A percentile compares a stretch with the other conserved stretches of the same genome.
Conservation (phyloP, 768 basidiomycete genomes). For the Coprinopsis strossmayeri region DNA sequence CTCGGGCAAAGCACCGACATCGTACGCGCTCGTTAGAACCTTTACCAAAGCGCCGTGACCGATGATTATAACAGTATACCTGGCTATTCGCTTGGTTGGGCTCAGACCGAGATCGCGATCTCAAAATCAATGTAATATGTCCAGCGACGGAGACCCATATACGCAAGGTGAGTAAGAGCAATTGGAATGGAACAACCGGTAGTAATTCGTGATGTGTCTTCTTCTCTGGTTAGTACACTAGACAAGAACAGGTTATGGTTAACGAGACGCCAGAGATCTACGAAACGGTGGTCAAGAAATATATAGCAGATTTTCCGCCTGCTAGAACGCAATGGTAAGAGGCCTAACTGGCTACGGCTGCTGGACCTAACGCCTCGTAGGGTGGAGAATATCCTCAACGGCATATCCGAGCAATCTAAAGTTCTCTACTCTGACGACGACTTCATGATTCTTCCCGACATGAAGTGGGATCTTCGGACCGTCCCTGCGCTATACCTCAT, state of each 20-base stretch:
- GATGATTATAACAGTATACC: slow-evolving; percentile 50
- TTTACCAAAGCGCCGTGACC: not conserved
- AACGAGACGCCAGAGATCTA: slow-evolving; percentile 82
- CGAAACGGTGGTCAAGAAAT: slow-evolving; percentile 63
- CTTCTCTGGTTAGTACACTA: slow-evolving; percentile 52
- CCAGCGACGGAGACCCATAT: slow-evolving; percentile 91
- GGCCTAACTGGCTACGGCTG: too few species aligned
- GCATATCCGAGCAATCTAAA: slow-evolving; percentile 67
- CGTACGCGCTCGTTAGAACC: slow-evolving; percentile 29
- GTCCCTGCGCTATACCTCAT: slow-evolving; percentile 80
- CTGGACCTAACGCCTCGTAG: slow-evolving; percentile 33
- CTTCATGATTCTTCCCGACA: slow-evolving; percentile 86
- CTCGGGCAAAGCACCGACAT: slow-evolving; percentile 63
- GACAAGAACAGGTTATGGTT: slow-evolving; percentile 66
- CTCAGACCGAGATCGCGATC: slow-evolving; percentile 43
- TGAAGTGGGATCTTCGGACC: slow-evolving; percentile 90
- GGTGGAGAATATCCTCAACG: slow-evolving; percentile 81
- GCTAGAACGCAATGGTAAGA: slow-evolving; percentile 81
- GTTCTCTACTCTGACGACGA: slow-evolving; percentile 57
- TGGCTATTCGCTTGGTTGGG: slow-evolving; percentile 73
- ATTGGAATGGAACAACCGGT: not conserved
- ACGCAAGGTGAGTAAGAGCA: slow-evolving; percentile 47
- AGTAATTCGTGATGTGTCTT: not conserved
- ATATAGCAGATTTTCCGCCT: slow-evolving; percentile 68
- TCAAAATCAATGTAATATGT: slow-evolving; percentile 79